These are phyloP conservation scores for Chondrus crispus DNA, from an alignment of 23 red algal genomes.

Conservation along the genomic window DNA sequence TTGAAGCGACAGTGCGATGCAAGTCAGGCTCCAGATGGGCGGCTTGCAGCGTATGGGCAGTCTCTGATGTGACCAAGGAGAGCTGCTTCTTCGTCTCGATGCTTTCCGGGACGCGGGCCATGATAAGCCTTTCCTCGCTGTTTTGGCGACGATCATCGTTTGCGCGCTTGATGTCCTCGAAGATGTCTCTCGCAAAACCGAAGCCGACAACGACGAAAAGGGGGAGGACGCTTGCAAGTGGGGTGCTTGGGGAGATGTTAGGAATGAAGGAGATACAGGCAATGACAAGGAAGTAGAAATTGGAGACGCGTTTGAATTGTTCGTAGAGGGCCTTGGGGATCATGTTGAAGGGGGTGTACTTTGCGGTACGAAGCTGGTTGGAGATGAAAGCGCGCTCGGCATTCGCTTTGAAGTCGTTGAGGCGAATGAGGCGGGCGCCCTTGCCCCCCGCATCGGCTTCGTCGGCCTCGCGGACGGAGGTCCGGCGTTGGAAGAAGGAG, in stretches of 20 bases:
- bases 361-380: slow-evolving; percentile 60
- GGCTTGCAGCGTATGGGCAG: background rate
- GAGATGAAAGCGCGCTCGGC: slow-evolving; percentile 37
- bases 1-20: slow-evolving; percentile 29
- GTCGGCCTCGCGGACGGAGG: background rate
- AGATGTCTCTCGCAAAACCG: slow-evolving; percentile 74
- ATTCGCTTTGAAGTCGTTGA: slow-evolving; percentile 56
- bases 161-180: slow-evolving; percentile 73
- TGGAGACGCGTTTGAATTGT: slow-evolving; percentile 81
- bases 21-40: slow-evolving; percentile 29
- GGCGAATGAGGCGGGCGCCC: slow-evolving; percentile 57
- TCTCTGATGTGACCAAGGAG: background rate
- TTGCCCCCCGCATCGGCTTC: background rate
- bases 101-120: slow-evolving; percentile 31
- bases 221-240: slow-evolving; percentile 69
- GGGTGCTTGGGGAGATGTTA: slow-evolving; percentile 64
- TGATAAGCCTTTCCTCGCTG: slow-evolving; percentile 20
- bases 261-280: slow-evolving; percentile 87
- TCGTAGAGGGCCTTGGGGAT: slow-evolving; percentile 89
- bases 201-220: slow-evolving; percentile 84
- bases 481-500: slow-evolving; percentile 33
- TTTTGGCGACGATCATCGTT: slow-evolving; percentile 67
- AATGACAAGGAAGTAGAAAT: slow-evolving; percentile 89
- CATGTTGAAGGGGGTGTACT: slow-evolving; percentile 85
- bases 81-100: background rate